Conservation (phyloP, 148 eudicot genomes). For the Diospyros lotus region DNA sequence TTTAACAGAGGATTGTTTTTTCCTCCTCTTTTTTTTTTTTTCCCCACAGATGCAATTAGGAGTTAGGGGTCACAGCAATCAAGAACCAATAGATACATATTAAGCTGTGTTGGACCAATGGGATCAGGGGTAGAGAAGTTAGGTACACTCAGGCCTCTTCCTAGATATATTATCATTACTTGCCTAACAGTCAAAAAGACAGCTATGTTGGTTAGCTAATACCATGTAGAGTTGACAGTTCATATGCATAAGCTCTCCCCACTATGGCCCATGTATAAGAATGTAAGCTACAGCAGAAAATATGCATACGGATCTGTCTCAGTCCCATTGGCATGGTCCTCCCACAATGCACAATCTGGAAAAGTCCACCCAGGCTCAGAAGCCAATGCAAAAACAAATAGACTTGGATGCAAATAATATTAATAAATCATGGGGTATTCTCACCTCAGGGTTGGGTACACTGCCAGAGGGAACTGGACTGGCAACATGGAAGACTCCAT, state of each 20-base stretch:
- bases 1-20: no score
- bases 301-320: neutral
- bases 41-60: neutral
- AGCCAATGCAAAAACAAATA: neutral
- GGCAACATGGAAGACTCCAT: constrained; percentile 8
- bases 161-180: neutral
- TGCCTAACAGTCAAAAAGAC: neutral
- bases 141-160: neutral
- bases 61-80: neutral
- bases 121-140: neutral
- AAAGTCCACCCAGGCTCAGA: neutral
- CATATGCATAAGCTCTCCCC: neutral
- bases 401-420: neutral
- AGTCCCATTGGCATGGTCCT: neutral
- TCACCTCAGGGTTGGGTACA: neutral
- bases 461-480: neutral
- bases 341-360: neutral
- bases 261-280: neutral
- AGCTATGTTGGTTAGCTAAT: neutral
- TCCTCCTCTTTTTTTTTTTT: neutral
- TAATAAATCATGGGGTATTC: neutral
- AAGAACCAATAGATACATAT: neutral
- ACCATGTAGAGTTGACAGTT: neutral
- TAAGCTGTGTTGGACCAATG: neutral
- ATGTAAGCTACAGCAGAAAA: neutral